These are phyloP conservation scores for Tetradesmus obliquus DNA, from an alignment of 139 green algal genomes.

Conservation along the genomic window DNA sequence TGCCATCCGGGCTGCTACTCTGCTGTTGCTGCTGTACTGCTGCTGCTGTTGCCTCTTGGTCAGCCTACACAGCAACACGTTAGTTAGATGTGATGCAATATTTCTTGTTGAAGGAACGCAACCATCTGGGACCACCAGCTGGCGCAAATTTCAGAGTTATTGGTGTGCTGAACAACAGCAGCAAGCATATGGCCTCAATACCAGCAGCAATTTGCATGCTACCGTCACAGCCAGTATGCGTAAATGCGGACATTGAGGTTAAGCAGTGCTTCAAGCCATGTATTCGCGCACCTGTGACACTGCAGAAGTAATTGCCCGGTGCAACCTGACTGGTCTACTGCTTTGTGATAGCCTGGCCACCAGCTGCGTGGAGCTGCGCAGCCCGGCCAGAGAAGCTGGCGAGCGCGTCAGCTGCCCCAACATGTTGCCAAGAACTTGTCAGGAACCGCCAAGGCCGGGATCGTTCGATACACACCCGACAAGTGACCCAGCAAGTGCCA, in stretches of 20 bases:
- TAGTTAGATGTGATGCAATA: no score
- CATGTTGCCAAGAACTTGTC: not conserved
- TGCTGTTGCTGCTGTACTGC: slow-evolving; percentile 1
- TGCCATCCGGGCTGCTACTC: not conserved
- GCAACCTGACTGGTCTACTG: slow-evolving; percentile 12
- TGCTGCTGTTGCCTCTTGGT: not conserved
- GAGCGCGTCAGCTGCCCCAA: slow-evolving; percentile 2
- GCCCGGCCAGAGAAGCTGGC: not conserved
- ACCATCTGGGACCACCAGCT: no score
- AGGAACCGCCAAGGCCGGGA: not conserved
- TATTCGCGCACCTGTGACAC: not conserved
- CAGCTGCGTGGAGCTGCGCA: not conserved
- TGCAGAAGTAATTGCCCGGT: not conserved
- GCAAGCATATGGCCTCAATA: not conserved
- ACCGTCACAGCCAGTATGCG: not conserved
- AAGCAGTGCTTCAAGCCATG: not conserved
- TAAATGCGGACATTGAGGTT: not conserved
- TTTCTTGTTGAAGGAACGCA: no score
- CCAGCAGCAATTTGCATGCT: not conserved
- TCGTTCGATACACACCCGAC: not conserved
- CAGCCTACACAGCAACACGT: not conserved
- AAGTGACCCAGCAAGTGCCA: not conserved
- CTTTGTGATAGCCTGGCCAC: not conserved
- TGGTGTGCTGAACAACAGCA: no score
- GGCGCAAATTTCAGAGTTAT: no score